Base-by-base conservation (phyloP, 1,284 basidiomycete species). In the Ceratobasidium sp. region DNA sequence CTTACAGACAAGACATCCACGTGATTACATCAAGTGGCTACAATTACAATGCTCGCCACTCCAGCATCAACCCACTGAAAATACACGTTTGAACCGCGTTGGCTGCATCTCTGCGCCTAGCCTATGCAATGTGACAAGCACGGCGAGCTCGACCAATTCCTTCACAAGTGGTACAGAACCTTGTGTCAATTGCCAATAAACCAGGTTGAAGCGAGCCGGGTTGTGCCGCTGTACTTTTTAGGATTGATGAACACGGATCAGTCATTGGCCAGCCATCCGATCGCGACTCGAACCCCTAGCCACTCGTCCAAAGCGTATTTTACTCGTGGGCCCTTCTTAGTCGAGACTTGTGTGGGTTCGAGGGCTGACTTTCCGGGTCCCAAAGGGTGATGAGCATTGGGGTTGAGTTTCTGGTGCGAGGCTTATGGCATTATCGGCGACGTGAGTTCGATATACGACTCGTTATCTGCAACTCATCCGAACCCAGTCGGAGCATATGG, bases 211-310 rank as follows among this genome's bases (percentile, higher is more conserved):
- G 18, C 63, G 63, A 67, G 35, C 26, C 63, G 63, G 63, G 50
- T 4, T 16, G 26, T 3, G 32, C 63, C 63, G 63, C 46, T 21
- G 62, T 38, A 28, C 46, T 64, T 64, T 52, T 50, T 9, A 18
- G 21, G 28, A 43, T 54, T 67, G 63, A 67, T 54, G 49, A 67
- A 67, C 63, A 67, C 63, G 63, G 63, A 67, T 67, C 63, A 67
- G n/a, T 32, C 63, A 52, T 67, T 67, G 63, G 63, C 32, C 35
- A 23, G 50, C 14, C 1, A 49, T 18, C 35, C 43, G 63, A 67
- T 67, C 63, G 49, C 54, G 54, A 55, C n/a, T 55, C 28, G n/a
- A 14, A 32, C 14, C 26, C 28, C 26, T 32, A 26, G 54, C 26
- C 46, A 16, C 26, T 35, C 28, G 4, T 67, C 55, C 44, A 28